phyloP scores from a whole-genome alignment of 805 yeast species.

The Nakazawaea ambrosiae region DNA sequence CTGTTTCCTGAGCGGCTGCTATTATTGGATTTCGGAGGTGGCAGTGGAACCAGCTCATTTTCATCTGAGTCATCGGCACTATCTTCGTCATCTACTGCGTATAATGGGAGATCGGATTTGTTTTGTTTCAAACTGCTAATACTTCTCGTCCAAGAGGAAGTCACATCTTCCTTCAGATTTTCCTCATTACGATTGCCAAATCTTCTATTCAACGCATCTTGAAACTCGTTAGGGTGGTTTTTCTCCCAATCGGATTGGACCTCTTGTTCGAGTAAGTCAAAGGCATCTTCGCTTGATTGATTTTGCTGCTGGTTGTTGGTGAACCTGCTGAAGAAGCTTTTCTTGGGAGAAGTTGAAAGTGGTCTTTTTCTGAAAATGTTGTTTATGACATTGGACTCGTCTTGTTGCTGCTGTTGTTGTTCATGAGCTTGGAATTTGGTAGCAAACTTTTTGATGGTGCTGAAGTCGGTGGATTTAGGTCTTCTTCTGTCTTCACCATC shows the following conservation, averaged over 20 bases:
- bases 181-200: constrained; percentile 2
- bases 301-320: constrained; percentile 6
- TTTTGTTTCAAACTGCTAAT: constrained; percentile 12
- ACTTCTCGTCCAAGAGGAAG: constrained; percentile 12
- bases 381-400: background rate
- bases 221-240: constrained; percentile 12
- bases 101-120: constrained; percentile 5
- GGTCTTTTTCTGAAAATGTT: constrained; percentile 3
- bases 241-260: constrained; percentile 24
- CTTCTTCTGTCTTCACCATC: background rate
- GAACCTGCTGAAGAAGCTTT: constrained; percentile 8
- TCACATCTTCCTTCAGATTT: constrained; percentile 7
- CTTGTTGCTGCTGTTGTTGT: background rate
- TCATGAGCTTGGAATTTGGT: constrained; percentile 2
- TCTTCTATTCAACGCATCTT: constrained; percentile 8
- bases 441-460: constrained; percentile 6
- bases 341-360: constrained; percentile 8
- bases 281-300: constrained; percentile 16
- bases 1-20: constrained; percentile 11
- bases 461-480: constrained; percentile 5
- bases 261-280: constrained; percentile 26
- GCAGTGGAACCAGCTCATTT: constrained; percentile 8
- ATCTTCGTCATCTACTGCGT: constrained; percentile 6
- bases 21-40: constrained; percentile 10
- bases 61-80: constrained; percentile 11